Conservation (phyloP, 495 filamentous ascomycete genomes). For the Pseudevernia furfuracea region DNA sequence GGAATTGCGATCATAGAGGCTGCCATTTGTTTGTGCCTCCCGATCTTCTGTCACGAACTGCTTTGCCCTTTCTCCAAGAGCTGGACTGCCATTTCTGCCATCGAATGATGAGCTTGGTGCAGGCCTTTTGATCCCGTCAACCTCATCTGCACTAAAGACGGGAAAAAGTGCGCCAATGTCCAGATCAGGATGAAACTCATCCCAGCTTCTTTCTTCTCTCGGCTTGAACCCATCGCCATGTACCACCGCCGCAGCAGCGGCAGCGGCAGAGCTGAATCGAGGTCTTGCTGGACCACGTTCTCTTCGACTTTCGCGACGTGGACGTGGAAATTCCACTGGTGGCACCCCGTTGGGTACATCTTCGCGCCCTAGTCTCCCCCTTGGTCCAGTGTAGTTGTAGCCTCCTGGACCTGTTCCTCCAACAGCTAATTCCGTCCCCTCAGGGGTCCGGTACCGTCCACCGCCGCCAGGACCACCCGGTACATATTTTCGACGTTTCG, state of each 20-base stretch:
- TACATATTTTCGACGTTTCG: conserved; percentile 54
- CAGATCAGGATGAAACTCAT: conserved; percentile 92
- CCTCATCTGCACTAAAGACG: conserved; percentile 72
- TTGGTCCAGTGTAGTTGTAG: conserved; percentile 38
- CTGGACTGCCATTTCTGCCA: conserved; percentile 13
- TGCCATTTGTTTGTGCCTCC: conserved; percentile 13
- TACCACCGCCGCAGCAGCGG: conserved; percentile 73
- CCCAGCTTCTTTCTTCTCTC: conserved; percentile 90
- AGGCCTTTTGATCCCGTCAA: conserved; percentile 51
- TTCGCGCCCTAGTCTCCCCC: conserved; percentile 36
- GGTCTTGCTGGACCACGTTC: conserved; percentile 27
- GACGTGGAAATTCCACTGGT: conserved; percentile 38
- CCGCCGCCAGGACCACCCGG: conserved; percentile 76
- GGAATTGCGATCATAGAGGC: conserved; percentile 3
- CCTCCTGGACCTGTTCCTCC: conserved; percentile 40
- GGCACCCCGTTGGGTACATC: conserved; percentile 33
- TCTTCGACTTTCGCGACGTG: conserved; percentile 27
- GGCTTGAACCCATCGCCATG: conserved; percentile 95
- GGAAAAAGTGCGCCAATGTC: conserved; percentile 74
- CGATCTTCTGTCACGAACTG: conserved; percentile 11
- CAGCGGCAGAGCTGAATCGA: conserved; percentile 68
- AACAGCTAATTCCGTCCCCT: conserved; percentile 46
- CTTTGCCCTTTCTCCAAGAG: conserved; percentile 18
- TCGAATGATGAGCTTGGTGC: conserved; percentile 18
- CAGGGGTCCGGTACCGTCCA: conserved; percentile 63